Conservation (phyloP, 129 eudicot species). For the Artemisia annua region DNA sequence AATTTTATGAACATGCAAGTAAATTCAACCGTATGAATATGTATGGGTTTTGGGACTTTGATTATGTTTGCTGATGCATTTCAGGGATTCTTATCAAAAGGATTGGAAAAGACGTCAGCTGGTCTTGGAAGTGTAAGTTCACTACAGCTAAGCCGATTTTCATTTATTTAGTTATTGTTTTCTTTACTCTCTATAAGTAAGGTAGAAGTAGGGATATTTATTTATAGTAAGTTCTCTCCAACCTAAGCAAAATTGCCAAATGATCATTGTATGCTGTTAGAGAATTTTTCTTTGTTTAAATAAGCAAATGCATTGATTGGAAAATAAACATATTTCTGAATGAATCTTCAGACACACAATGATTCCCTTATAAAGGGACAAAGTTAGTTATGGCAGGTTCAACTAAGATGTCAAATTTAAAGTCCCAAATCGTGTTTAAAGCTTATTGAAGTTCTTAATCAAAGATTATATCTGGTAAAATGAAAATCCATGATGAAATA, state of each 20-base stretch:
- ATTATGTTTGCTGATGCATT: constrained; percentile 25
- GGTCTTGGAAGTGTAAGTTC: constrained; percentile 98
- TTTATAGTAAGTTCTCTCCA: background rate
- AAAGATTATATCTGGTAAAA: background rate
- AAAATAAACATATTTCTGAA: background rate
- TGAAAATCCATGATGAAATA: background rate
- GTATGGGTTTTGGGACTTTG: constrained; percentile 11
- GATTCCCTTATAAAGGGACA: background rate
- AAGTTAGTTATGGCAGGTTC: background rate
- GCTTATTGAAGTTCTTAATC: background rate
- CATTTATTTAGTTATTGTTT: constrained; percentile 5
- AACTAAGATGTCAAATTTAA: background rate
- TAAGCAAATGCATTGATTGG: background rate
- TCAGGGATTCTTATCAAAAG: constrained; percentile 98
- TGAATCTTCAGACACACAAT: background rate
- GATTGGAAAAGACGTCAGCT: constrained; percentile 88
- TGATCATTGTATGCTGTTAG: too few relatives aligned
- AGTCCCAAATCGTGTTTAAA: background rate
- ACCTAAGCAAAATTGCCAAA: background rate
- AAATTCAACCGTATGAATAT: background rate
- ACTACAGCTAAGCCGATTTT: constrained; percentile 13
- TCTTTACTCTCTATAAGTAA: background rate
- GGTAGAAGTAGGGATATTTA: background rate
- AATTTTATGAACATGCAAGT: constrained; percentile 5
- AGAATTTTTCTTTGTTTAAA: too few relatives aligned